Percentiles rank a stretch among this genome's conserved stretches.
These are phyloP conservation scores for Diaporthe amygdali DNA, from an alignment of 2,329 filamentous ascomycete genomes.

Conservation along the genomic window DNA sequence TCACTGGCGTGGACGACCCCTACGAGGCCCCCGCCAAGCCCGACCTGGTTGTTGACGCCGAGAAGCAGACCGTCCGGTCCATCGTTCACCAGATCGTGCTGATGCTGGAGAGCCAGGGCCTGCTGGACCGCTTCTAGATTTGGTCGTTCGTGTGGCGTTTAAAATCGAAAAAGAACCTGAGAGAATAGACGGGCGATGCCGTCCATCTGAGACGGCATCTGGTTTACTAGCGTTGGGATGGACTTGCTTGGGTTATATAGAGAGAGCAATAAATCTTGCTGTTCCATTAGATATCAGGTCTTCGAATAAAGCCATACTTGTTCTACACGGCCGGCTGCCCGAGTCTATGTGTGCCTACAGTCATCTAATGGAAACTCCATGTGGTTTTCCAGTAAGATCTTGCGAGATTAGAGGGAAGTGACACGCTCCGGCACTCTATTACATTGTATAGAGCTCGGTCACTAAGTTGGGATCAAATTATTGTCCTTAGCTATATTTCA, in stretches of 20 bases:
- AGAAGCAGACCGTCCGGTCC: slow-evolving; percentile 87
- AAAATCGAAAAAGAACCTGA: not conserved
- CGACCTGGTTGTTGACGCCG: slow-evolving; percentile 82
- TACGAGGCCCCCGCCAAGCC: slow-evolving; percentile 86
- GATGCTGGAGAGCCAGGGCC: slow-evolving; percentile 85
- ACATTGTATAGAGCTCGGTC: not conserved
- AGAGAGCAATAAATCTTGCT: slow-evolving; percentile 2
- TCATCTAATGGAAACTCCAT: not conserved
- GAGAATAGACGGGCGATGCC: not conserved
- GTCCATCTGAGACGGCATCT: not conserved
- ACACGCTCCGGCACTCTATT: not conserved
- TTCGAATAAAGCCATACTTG: not conserved
- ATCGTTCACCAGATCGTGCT: slow-evolving; percentile 97
- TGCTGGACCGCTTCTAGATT: slow-evolving; percentile 75
- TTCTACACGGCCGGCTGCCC: not conserved
- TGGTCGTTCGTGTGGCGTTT: not conserved
- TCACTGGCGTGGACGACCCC: slow-evolving; percentile 97
- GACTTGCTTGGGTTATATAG: slow-evolving; percentile 2
- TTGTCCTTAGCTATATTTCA: no score
- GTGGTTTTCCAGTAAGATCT: not conserved
- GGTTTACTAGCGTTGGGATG: not conserved
- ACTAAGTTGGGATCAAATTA: no score
- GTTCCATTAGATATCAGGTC: slow-evolving; percentile 8
- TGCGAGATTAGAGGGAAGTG: not conserved
- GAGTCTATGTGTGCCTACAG: not conserved